Evolutionary conservation across 306 rosid species (phyloP).

Genomic region (Hippophae tibetana): DNA sequence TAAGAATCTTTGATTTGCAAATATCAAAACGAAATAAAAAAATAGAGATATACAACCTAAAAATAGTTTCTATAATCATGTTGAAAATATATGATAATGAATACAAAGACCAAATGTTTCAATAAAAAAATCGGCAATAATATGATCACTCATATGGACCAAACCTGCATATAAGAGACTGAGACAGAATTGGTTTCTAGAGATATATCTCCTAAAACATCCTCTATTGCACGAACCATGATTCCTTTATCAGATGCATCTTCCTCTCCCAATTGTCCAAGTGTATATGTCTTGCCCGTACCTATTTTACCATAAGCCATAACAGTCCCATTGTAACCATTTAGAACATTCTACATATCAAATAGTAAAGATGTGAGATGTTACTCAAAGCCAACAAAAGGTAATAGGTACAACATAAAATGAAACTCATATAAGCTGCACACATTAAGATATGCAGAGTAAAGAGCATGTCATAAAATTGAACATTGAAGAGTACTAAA

Average conservation of each 20-base stretch:
- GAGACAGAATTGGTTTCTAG: too few species aligned
- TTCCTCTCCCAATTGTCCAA: too few species aligned
- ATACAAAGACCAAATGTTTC: background rate
- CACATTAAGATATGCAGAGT: conserved; percentile 10
- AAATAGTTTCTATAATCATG: too few species aligned
- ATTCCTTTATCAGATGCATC: too few species aligned
- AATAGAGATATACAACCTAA: too few species aligned
- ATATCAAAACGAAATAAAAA: too few species aligned
- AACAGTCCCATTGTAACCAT: conserved; percentile 95
- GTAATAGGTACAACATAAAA: conserved; percentile 3
- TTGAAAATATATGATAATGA: background rate
- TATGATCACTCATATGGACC: conserved; percentile 1
- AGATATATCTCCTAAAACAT: too few species aligned
- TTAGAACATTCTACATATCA: conserved; percentile 69
- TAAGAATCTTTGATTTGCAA: too few species aligned
- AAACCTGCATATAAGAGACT: conserved; percentile 31
- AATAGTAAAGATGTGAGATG: background rate
- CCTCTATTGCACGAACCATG: too few species aligned
- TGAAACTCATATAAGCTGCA: background rate
- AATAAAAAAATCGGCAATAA: background rate
- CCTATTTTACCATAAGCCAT: conserved; percentile 99
- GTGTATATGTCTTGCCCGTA: conserved; percentile 30
- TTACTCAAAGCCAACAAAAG: background rate
- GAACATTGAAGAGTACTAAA: background rate
- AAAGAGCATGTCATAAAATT: too few species aligned